Percentiles rank a stretch among this genome's conserved stretches.
Conservation (phyloP, 495 filamentous ascomycete species). For the Apiosordaria backusii region DNA sequence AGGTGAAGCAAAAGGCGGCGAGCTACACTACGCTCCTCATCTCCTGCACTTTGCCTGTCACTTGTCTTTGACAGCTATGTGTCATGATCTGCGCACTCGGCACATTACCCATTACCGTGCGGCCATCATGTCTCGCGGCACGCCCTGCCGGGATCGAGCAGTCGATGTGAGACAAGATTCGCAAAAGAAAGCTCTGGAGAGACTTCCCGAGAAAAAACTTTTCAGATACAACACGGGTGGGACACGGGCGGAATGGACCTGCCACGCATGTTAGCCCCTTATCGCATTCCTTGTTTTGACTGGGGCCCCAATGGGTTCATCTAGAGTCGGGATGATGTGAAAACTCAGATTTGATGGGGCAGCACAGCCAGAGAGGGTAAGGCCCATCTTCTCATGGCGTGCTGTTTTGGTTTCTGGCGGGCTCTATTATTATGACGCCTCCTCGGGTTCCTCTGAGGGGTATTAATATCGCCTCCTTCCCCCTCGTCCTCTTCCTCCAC, state of each 20-base stretch:
- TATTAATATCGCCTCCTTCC: neutral
- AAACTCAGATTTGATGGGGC: neutral
- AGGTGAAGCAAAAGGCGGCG: too few species aligned
- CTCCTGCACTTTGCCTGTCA: neutral
- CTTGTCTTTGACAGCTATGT: neutral
- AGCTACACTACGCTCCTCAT: neutral
- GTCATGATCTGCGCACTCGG: neutral
- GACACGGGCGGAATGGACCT: constrained; percentile 3
- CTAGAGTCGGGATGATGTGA: neutral
- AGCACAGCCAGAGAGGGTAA: neutral
- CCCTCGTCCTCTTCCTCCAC: neutral
- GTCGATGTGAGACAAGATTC: neutral
- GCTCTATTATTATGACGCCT: too few species aligned
- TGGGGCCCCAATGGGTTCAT: neutral
- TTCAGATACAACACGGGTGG: neutral
- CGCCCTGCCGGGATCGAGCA: neutral
- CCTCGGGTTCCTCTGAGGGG: neutral
- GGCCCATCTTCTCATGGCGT: neutral
- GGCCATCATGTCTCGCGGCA: neutral
- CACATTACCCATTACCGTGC: neutral
- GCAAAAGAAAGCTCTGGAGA: neutral
- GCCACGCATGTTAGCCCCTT: neutral
- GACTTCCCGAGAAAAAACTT: neutral
- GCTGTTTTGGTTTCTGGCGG: neutral
- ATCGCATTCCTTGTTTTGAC: constrained; percentile 3